These are phyloP conservation scores for Pythium phragmitis DNA, from an alignment of 352 stramenopile species.

Conservation along the genomic window DNA sequence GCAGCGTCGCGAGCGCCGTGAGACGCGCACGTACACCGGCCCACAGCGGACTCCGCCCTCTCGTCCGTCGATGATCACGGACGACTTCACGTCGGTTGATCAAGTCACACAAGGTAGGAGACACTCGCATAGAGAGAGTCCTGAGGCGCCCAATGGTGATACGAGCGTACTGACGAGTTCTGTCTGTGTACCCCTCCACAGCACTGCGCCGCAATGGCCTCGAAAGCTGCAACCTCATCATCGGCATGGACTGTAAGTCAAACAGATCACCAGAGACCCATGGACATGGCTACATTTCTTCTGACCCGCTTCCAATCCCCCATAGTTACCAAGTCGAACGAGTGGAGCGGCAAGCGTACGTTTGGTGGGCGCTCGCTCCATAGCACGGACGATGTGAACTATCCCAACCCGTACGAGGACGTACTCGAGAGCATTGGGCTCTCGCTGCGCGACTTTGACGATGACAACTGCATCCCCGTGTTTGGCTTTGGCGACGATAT, in stretches of 20 bases:
- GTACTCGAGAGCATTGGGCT: conserved; percentile 81
- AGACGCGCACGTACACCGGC: conserved; percentile 40
- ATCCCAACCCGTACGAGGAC: conserved; percentile 78
- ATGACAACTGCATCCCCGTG: conserved; percentile 83
- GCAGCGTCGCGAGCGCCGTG: conserved; percentile 8
- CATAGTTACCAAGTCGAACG: conserved; percentile 87
- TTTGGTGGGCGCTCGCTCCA: conserved; percentile 74
- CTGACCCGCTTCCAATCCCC: not conserved
- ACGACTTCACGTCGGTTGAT: conserved; percentile 66
- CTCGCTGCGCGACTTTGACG: conserved; percentile 78
- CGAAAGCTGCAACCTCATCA: conserved; percentile 84
- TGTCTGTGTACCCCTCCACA: conserved; percentile 20
- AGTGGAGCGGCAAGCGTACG: conserved; percentile 86
- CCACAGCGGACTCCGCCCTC: conserved; percentile 31
- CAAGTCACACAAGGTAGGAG: conserved; percentile 47
- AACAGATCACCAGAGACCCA: not conserved
- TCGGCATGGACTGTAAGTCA: conserved; percentile 85
- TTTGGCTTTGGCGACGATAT: conserved; percentile 85
- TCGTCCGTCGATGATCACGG: conserved; percentile 52
- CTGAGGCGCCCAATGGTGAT: too few relatives aligned
- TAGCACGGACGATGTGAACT: conserved; percentile 45
- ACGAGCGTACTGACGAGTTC: not conserved
- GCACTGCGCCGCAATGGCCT: conserved; percentile 73
- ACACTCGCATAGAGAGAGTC: not conserved
- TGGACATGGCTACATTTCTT: not conserved